A percentile compares a stretch with the other conserved stretches of the same genome.
These are phyloP conservation scores for Cyberlindnera xishuangbannaensis DNA, from an alignment of 805 yeast genomes.

Conservation along the genomic window DNA sequence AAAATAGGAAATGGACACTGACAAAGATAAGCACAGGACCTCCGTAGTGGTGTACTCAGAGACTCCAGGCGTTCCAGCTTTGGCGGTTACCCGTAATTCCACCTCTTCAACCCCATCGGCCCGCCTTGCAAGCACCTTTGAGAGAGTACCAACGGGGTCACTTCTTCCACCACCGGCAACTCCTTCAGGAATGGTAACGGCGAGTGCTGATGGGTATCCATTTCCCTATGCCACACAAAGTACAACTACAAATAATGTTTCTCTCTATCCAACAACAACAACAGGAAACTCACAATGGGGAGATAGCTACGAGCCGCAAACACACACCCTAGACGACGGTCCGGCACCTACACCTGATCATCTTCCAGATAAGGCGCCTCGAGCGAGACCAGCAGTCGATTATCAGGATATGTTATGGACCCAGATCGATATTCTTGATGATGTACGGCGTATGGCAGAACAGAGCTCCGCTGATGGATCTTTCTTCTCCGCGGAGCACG, in stretches of 20 bases:
- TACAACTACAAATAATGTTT: slow-evolving; percentile 3
- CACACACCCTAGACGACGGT: neutral
- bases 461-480: slow-evolving; percentile 11
- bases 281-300: slow-evolving; percentile 1
- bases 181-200: too few relatives aligned
- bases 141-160: too few relatives aligned
- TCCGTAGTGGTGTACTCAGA: too few relatives aligned
- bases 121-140: too few relatives aligned
- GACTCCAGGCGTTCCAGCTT: too few relatives aligned
- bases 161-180: too few relatives aligned
- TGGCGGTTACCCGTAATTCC: too few relatives aligned
- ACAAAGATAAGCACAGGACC: neutral
- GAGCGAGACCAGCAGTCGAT: slow-evolving; percentile 54
- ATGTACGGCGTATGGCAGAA: slow-evolving; percentile 45
- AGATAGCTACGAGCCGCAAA: too few relatives aligned
- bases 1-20: neutral
- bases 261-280: slow-evolving; percentile 1
- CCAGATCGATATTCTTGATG: slow-evolving; percentile 80
- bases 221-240: slow-evolving; percentile 2
- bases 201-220: neutral
- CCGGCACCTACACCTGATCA: slow-evolving; percentile 5
- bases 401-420: slow-evolving; percentile 80
- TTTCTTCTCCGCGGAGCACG: slow-evolving; percentile 11
- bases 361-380: slow-evolving; percentile 42
- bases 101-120: too few relatives aligned